A percentile compares a stretch with the other conserved stretches of the same genome.
Conservation (phyloP, 2,329 filamentous ascomycete species). For the Colletotrichum trifolii region DNA sequence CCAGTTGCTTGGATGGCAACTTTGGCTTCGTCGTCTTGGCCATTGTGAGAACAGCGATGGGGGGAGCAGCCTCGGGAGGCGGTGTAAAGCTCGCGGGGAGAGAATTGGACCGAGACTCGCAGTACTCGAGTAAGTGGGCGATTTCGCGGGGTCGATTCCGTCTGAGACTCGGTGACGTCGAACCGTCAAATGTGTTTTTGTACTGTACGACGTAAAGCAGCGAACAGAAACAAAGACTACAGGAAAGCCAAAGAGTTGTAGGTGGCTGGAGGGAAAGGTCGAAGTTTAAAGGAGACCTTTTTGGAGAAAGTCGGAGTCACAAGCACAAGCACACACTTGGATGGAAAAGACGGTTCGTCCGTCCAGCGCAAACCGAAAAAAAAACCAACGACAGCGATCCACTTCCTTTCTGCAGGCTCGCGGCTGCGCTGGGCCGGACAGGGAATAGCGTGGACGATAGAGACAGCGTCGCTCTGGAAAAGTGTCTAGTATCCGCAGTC, state of each 20-base stretch:
- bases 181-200: neutral
- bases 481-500: slow-evolving; percentile 28
- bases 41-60: slow-evolving; percentile 35
- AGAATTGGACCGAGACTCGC: neutral
- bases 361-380: slow-evolving; percentile 28
- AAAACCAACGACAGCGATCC: slow-evolving; percentile 26
- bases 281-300: slow-evolving; percentile 18
- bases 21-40: slow-evolving; percentile 58
- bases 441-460: slow-evolving; percentile 30
- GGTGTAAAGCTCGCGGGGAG: neutral
- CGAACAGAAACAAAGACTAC: neutral
- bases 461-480: neutral
- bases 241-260: neutral
- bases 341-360: slow-evolving; percentile 21
- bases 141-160: neutral
- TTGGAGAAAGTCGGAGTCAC: slow-evolving; percentile 30
- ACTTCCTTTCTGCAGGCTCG: slow-evolving; percentile 33
- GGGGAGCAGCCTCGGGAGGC: neutral
- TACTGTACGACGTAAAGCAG: neutral
- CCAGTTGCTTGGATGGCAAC: slow-evolving; percentile 80
- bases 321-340: slow-evolving; percentile 17
- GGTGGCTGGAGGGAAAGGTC: slow-evolving; percentile 1
- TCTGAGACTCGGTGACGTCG: slow-evolving; percentile 2
- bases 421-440: slow-evolving; percentile 32
- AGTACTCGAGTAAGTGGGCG: neutral